Evolutionary conservation across 176 grass and related monocot genomes (phyloP), one percentile per base, ranked within the genome.

Genomic region (Lolium perenne): DNA sequence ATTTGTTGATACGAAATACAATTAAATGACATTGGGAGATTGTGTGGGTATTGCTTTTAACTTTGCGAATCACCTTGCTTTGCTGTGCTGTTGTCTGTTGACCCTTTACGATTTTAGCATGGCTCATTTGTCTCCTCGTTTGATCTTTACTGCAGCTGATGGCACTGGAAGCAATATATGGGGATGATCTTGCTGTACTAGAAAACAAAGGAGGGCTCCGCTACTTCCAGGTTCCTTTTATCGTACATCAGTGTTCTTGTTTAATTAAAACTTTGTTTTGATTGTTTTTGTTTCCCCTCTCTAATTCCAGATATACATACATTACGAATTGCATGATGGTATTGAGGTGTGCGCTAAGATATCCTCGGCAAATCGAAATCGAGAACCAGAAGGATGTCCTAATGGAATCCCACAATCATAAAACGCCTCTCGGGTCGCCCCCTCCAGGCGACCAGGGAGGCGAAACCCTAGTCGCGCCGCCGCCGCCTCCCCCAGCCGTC

Each of bases 141-240:
- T 81, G 43, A 22, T 48, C 61, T 61, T 83, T 14, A 25, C 38
- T 83, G 48, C 85, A 93, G 91, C 32, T 90, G 55, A 74, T 93
- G 53, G 91, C 91, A 66, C 18, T 90, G 77, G 84, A 93, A 23
- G 91, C 87, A 82, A 93, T 93, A 55, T 90, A 90, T 50, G 85
- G 87, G 21, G 71, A 78, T 46, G 83, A 87, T 85, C 84, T 90
- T 47, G 35, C 12, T 40, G 68, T 32, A 16, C 79, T 84, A 1
- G 23, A 45, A 77, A 88, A 46, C 62, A 93, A 84, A 91, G 57
- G 66, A 81, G 81, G 86, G 67, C 85, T 89, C 54, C 48, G 5
- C 3, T 87, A 48, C 76, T 91, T 94, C 3, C 89, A 94, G 92
- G 92, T 93, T 68, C 38, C 43, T 84, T 81, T 6, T 50, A 69